phyloP scores from a whole-genome alignment of 345 rosid species.

The Gossypium anomalum region DNA sequence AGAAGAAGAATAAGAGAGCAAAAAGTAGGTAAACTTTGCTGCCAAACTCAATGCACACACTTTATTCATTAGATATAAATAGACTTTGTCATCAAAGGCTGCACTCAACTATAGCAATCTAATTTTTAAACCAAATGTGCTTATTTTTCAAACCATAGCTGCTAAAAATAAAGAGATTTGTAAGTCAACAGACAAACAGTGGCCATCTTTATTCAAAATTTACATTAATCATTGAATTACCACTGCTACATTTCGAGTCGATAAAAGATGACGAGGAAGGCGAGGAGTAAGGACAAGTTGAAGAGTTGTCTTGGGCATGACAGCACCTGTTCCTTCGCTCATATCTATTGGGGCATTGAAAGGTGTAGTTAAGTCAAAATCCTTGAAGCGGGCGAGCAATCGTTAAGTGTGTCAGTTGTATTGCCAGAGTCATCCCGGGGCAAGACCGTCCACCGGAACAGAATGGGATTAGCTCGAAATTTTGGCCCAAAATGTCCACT shows the following conservation, averaged over 20 bases:
- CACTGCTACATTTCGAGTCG: not conserved
- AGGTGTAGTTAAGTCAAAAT: constrained; percentile 19
- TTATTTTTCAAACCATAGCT: too few species aligned
- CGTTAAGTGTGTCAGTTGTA: constrained; percentile 19
- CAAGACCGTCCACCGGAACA: constrained; percentile 29
- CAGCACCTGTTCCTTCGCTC: constrained; percentile 15
- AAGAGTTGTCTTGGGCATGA: constrained; percentile 23
- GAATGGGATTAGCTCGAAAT: constrained; percentile 27
- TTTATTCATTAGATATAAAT: too few species aligned
- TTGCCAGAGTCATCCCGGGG: constrained; percentile 27
- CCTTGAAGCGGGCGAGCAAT: constrained; percentile 24
- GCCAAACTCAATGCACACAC: too few species aligned
- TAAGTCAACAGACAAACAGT: not conserved
- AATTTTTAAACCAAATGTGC: too few species aligned
- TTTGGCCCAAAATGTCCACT: constrained; percentile 10
- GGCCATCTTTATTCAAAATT: not conserved
- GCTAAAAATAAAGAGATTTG: too few species aligned
- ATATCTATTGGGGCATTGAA: constrained; percentile 19
- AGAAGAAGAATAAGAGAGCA: too few species aligned
- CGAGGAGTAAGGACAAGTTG: constrained; percentile 24
- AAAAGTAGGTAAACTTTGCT: too few species aligned
- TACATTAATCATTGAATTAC: not conserved
- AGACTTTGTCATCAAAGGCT: too few species aligned
- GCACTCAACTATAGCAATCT: too few species aligned
- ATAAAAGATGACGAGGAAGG: constrained; percentile 6